Conservation (phyloP, 2,329 filamentous ascomycete genomes). For the Dendryphion nanum region DNA sequence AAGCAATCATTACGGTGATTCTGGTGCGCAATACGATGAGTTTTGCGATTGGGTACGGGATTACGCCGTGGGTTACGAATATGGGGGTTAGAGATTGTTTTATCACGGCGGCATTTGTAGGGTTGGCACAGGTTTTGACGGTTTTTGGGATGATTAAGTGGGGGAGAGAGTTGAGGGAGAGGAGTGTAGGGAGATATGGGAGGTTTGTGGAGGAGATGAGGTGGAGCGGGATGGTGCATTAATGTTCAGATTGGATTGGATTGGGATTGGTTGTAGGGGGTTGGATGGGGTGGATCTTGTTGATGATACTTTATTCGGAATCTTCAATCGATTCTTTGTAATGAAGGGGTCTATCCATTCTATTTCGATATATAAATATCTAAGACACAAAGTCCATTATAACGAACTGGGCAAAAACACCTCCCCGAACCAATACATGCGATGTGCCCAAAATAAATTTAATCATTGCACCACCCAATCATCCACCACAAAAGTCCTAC, state of each 20-base stretch:
- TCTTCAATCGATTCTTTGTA: no score
- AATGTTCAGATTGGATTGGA: not conserved
- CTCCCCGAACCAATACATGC: no score
- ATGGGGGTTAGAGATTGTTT: constrained; percentile 46
- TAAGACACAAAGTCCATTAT: not conserved
- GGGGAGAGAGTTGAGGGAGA: constrained; percentile 42
- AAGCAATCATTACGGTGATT: constrained; percentile 53
- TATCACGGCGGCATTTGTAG: constrained; percentile 44
- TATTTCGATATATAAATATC: not conserved
- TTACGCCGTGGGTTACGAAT: constrained; percentile 4
- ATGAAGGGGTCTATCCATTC: no score
- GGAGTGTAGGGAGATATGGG: constrained; percentile 13
- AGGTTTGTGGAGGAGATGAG: constrained; percentile 17
- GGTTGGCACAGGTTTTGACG: constrained; percentile 40
- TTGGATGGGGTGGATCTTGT: no score
- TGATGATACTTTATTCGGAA: no score
- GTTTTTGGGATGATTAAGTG: constrained; percentile 49
- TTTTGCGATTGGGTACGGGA: constrained; percentile 52
- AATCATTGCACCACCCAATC: no score
- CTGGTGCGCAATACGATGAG: constrained; percentile 51
- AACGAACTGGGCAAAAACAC: no score
- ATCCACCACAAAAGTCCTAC: no score
- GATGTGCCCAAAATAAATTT: no score
- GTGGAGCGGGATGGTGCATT: constrained; percentile 19
- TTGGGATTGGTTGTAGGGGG: not conserved